These are phyloP conservation scores for Lachancea quebecensis DNA, from an alignment of 805 yeast genomes.

Conservation along the genomic window DNA sequence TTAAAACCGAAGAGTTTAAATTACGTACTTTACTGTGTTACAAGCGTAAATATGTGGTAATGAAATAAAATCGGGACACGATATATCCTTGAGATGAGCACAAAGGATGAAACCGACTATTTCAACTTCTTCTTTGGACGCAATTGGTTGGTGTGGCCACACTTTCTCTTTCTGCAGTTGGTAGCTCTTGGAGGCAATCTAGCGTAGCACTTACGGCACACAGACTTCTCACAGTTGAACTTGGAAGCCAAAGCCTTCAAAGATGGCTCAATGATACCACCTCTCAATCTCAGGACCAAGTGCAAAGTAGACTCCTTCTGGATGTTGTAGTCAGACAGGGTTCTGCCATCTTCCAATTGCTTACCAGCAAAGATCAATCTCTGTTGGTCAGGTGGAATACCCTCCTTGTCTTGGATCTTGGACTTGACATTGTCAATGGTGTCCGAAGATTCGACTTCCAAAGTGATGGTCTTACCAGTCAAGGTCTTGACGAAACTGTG, in stretches of 20 bases:
- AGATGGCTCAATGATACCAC: slow-evolving; percentile 99
- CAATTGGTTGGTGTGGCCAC: slow-evolving; percentile 99
- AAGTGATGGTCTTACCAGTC: slow-evolving; percentile 93
- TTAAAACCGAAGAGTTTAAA: slow-evolving; percentile 9
- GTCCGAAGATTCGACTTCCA: slow-evolving; percentile 98
- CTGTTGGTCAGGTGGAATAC: slow-evolving; percentile 99
- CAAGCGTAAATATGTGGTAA: slow-evolving; percentile 9
- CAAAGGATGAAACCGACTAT: slow-evolving; percentile 46
- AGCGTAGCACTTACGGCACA: slow-evolving; percentile 99
- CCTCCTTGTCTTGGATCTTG: slow-evolving; percentile 98
- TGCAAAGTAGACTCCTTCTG: slow-evolving; percentile 98
- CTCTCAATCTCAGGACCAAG: slow-evolving; percentile 94
- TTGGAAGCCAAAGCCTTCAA: slow-evolving; percentile 98
- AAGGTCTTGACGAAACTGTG: slow-evolving; percentile 71
- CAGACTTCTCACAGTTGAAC: slow-evolving; percentile 99
- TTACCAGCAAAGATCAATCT: slow-evolving; percentile 99
- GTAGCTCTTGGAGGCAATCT: slow-evolving; percentile 99
- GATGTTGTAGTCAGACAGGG: slow-evolving; percentile 98
- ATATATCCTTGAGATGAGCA: neutral
- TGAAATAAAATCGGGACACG: slow-evolving; percentile 1
- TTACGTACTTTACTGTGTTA: slow-evolving; percentile 9
- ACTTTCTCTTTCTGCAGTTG: slow-evolving; percentile 99
- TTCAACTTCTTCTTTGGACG: slow-evolving; percentile 99
- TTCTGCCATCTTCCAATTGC: slow-evolving; percentile 99
- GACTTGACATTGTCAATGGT: slow-evolving; percentile 98